Percentiles rank a stretch among this genome's conserved stretches.
Evolutionary conservation across 2,329 filamentous ascomycete species (phyloP).

Genomic region (Pestalotiopsis sp.): DNA sequence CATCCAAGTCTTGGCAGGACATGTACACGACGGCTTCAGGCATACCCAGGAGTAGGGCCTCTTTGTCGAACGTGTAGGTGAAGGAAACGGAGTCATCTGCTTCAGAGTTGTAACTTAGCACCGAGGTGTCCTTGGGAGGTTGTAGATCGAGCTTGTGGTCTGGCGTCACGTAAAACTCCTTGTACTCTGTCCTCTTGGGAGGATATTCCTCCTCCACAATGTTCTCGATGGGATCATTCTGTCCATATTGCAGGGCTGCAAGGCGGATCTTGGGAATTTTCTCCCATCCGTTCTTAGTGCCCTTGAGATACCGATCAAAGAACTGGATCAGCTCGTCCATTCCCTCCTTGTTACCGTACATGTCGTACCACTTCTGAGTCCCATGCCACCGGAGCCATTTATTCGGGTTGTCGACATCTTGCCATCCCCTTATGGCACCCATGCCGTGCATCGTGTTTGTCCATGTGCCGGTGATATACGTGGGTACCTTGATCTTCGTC

Average conservation of each 20-base stretch:
- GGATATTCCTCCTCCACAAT: constrained; percentile 22
- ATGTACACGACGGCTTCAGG: constrained; percentile 44
- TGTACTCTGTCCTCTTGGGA: constrained; percentile 15
- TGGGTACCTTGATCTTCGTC: constrained; percentile 16
- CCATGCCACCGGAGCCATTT: constrained; percentile 39
- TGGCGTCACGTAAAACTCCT: constrained; percentile 13
- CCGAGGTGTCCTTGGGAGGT: not conserved
- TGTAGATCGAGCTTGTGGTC: constrained; percentile 14
- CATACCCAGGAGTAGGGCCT: constrained; percentile 38
- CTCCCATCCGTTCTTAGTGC: constrained; percentile 42
- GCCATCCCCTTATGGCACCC: constrained; percentile 28
- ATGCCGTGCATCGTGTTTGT: constrained; percentile 17
- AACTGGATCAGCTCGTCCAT: constrained; percentile 37
- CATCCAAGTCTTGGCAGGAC: constrained; percentile 37
- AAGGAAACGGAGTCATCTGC: constrained; percentile 26
- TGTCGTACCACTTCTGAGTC: constrained; percentile 44
- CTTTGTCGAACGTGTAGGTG: constrained; percentile 34
- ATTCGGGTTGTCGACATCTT: constrained; percentile 31
- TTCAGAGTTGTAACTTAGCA: constrained; percentile 30
- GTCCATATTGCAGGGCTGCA: constrained; percentile 34
- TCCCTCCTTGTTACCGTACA: constrained; percentile 33
- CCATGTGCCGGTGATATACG: constrained; percentile 18
- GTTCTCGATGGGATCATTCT: constrained; percentile 26
- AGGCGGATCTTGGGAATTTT: constrained; percentile 41
- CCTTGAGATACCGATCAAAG: constrained; percentile 44